These are phyloP conservation scores for Myxozyma melibiosi DNA, from an alignment of 805 yeast species.

Conservation along the genomic window DNA sequence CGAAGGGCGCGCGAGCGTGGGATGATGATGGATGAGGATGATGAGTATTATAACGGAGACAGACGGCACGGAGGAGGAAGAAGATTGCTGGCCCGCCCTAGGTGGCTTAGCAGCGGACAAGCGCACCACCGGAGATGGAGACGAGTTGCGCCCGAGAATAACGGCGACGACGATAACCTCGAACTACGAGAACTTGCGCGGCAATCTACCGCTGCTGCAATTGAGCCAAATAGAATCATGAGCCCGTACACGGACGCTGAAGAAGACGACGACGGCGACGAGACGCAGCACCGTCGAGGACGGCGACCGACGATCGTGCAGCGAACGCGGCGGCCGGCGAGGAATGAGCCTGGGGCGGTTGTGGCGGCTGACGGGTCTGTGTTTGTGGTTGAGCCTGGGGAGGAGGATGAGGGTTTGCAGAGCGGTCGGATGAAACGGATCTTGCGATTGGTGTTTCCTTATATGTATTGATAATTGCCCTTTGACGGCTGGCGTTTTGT, in stretches of 20 bases:
- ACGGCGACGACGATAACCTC: neutral
- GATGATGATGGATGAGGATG: neutral
- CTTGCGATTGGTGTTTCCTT: constrained; percentile 6
- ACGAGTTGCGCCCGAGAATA: too few species aligned
- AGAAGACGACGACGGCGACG: neutral
- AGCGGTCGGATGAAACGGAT: neutral
- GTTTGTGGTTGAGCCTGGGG: constrained; percentile 15
- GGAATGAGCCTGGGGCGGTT: constrained; percentile 13
- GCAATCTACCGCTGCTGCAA: too few species aligned
- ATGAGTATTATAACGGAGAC: neutral
- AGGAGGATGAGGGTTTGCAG: neutral
- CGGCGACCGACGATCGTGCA: too few species aligned
- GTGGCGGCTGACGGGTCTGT: constrained; percentile 24
- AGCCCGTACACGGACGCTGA: neutral
- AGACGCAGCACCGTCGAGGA: neutral
- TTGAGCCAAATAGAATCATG: too few species aligned
- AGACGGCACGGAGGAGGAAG: neutral
- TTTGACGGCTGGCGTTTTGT: too few species aligned
- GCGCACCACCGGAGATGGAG: too few species aligned
- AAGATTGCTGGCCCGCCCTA: too few species aligned
- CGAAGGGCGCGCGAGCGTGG: constrained; percentile 11
- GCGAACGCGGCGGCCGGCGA: constrained; percentile 1
- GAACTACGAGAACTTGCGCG: neutral
- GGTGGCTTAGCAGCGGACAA: too few species aligned
- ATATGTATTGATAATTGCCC: neutral